phyloP scores from a whole-genome alignment of 2,329 filamentous ascomycete species.

The Colletotrichum melonis region DNA sequence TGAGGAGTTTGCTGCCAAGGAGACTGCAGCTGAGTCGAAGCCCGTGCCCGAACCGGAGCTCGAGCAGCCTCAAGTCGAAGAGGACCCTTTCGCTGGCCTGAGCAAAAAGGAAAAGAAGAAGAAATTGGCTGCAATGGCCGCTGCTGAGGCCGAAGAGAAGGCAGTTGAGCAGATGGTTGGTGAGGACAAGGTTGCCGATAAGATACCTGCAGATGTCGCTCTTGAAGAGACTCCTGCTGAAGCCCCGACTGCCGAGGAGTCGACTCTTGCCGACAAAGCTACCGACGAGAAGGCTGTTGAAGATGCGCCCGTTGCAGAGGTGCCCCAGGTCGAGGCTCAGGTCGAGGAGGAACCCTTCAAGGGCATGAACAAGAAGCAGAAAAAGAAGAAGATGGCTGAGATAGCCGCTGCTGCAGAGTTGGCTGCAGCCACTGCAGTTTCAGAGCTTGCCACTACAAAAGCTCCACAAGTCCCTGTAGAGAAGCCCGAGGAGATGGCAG shows the following conservation, averaged over 20 bases:
- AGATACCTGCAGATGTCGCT: background rate
- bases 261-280: background rate
- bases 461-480: background rate
- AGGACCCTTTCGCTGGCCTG: background rate
- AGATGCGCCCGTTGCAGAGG: constrained; percentile 19
- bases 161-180: background rate
- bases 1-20: no score
- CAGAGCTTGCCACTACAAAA: background rate
- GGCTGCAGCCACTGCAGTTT: background rate
- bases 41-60: background rate
- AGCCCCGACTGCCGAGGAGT: background rate
- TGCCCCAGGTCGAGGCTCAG: constrained; percentile 36
- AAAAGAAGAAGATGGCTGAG: background rate
- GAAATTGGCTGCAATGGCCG: constrained; percentile 9
- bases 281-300: background rate
- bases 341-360: constrained; percentile 36
- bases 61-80: background rate
- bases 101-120: constrained; percentile 29
- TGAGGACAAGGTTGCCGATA: background rate
- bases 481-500: background rate
- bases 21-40: background rate
- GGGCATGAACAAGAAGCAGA: background rate
- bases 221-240: background rate
- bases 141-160: background rate
- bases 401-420: background rate